phyloP scores from a whole-genome alignment of 2,329 filamentous ascomycete species.

The Coniochaeta ligniaria region DNA sequence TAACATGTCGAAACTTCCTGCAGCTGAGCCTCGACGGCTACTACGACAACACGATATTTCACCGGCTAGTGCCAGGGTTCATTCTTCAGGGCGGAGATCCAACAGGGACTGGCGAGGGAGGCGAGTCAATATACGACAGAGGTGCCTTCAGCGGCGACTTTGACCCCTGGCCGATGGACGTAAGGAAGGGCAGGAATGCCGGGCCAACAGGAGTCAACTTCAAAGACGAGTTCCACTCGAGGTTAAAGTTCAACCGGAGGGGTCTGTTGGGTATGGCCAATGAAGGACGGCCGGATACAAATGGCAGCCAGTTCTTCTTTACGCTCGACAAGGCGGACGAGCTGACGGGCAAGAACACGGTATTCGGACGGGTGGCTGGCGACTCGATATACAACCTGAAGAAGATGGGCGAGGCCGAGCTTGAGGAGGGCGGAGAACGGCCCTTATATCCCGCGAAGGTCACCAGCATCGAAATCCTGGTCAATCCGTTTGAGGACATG shows the following conservation, averaged over 20 bases:
- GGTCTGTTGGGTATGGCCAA: constrained; percentile 97
- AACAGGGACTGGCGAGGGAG: constrained; percentile 84
- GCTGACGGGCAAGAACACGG: constrained; percentile 80
- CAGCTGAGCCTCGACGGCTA: constrained; percentile 93
- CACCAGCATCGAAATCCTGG: constrained; percentile 63
- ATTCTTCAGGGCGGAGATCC: constrained; percentile 93
- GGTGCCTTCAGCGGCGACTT: constrained; percentile 66
- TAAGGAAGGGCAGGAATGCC: constrained; percentile 54
- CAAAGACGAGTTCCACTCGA: constrained; percentile 83
- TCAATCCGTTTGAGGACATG: constrained; percentile 81
- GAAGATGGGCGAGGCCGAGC: constrained; percentile 84
- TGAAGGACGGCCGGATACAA: constrained; percentile 66
- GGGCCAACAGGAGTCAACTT: constrained; percentile 54
- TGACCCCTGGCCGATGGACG: constrained; percentile 65
- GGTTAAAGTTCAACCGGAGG: constrained; percentile 86
- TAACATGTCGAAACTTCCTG: constrained; percentile 90
- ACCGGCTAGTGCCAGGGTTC: constrained; percentile 85
- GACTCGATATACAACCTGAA: constrained; percentile 95
- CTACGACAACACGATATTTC: constrained; percentile 90
- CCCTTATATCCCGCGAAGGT: constrained; percentile 83
- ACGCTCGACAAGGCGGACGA: constrained; percentile 81
- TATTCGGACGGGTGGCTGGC: constrained; percentile 87
- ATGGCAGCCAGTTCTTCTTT: constrained; percentile 96
- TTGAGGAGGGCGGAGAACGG: constrained; percentile 70
- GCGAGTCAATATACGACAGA: constrained; percentile 86